Percentiles rank a stretch among this genome's conserved stretches.
phyloP scores from a whole-genome alignment of 1,284 basidiomycete genomes.

The Puccinia horiana region DNA sequence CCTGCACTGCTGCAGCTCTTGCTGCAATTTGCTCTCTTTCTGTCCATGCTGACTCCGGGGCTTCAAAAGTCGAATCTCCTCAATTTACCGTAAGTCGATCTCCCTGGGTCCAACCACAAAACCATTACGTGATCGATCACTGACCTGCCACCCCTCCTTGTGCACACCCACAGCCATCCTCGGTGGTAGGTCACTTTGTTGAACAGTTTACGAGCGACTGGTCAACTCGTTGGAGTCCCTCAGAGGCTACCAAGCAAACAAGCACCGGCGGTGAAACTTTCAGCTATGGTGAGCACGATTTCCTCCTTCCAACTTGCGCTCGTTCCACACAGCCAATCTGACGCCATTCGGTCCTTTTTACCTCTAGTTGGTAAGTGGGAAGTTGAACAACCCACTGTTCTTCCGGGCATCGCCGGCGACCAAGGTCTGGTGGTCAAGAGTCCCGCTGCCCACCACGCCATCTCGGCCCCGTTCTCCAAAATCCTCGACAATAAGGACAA shows the following conservation, averaged over 20 bases:
- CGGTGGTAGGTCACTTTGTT: slow-evolving; percentile 86
- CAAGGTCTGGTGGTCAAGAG: slow-evolving; percentile 64
- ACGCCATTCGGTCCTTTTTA: slow-evolving; percentile 64
- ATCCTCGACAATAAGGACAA: slow-evolving; percentile 77
- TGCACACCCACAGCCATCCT: slow-evolving; percentile 66
- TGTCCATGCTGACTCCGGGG: slow-evolving; percentile 18
- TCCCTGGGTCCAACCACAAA: neutral
- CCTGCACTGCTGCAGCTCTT: slow-evolving; percentile 35
- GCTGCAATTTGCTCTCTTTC: slow-evolving; percentile 36
- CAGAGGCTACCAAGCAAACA: slow-evolving; percentile 95
- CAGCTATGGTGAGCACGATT: slow-evolving; percentile 30
- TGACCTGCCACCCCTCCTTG: slow-evolving; percentile 10
- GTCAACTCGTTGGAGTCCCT: slow-evolving; percentile 89
- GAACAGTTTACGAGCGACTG: slow-evolving; percentile 96
- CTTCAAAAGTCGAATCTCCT: slow-evolving; percentile 5
- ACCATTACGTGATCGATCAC: neutral
- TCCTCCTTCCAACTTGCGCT: neutral
- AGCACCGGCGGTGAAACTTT: slow-evolving; percentile 69
- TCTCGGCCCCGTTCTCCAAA: slow-evolving; percentile 82
- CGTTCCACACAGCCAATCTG: neutral
- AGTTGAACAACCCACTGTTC: slow-evolving; percentile 83
- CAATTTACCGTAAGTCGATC: slow-evolving; percentile 38
- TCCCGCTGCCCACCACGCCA: slow-evolving; percentile 93
- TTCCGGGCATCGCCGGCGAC: slow-evolving; percentile 61
- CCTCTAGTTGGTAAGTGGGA: slow-evolving; percentile 97